phyloP scores from a whole-genome alignment of 768 basidiomycete species.

The Mycena belliarum region DNA sequence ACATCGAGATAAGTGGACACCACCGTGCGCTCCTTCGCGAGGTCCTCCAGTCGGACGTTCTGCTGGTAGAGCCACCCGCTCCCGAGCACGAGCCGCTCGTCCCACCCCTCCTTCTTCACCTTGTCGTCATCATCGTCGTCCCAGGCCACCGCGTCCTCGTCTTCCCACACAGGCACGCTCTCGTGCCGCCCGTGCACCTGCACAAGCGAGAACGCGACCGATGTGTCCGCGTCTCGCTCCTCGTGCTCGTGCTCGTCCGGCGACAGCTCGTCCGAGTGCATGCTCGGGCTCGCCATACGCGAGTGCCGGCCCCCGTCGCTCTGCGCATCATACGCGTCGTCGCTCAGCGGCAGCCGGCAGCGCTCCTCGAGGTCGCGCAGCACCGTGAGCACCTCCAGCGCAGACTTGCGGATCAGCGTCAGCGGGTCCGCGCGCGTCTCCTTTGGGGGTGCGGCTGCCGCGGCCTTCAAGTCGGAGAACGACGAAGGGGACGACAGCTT shows the following conservation, averaged over 20 bases:
- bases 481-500: conserved; percentile 27
- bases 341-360: conserved; percentile 71
- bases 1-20: conserved; percentile 67
- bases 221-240: conserved; percentile 55
- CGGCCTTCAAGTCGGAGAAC: conserved; percentile 11
- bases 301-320: conserved; percentile 63
- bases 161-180: conserved; percentile 80
- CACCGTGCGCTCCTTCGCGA: conserved; percentile 57
- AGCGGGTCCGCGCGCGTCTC: conserved; percentile 54
- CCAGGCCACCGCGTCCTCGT: conserved; percentile 53
- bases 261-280: conserved; percentile 33
- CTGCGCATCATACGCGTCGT: conserved; percentile 82
- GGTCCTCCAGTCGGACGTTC: conserved; percentile 54
- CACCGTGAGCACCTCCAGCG: conserved; percentile 80
- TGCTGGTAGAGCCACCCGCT: conserved; percentile 83
- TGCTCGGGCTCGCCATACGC: conserved; percentile 44
- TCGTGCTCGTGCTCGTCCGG: conserved; percentile 34
- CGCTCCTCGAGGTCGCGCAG: conserved; percentile 82
- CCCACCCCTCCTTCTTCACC: conserved; percentile 75
- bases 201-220: conserved; percentile 68
- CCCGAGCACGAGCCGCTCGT: conserved; percentile 76
- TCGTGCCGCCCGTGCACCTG: conserved; percentile 67
- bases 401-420: conserved; percentile 69
- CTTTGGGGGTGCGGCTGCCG: conserved; percentile 8
- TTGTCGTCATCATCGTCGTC: conserved; percentile 45